Evolutionary conservation across 352 stramenopile genomes (phyloP), one percentile per base, ranked within the genome.

Genomic region (Pythium graminicola): DNA sequence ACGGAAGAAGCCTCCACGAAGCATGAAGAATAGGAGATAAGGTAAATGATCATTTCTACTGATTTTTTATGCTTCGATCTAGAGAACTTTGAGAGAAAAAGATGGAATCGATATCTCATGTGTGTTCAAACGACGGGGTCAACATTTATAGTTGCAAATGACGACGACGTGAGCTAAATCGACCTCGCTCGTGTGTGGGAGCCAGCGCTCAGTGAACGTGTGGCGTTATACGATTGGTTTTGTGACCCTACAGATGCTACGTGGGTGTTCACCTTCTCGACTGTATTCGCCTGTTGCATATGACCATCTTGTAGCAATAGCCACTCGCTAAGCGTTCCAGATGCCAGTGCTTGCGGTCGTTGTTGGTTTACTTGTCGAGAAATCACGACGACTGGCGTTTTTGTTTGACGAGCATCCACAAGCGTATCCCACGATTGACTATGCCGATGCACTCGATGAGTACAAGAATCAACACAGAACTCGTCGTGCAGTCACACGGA

Each of bases 161-260:
- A n/a, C n/a, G n/a, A n/a, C n/a, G n/a, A n/a, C n/a, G n/a, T n/a
- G n/a, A n/a, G n/a, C n/a, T n/a, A n/a, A n/a, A n/a, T n/a, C n/a
- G n/a, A n/a, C n/a, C n/a, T n/a, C n/a, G n/a, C n/a, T n/a, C n/a
- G n/a, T n/a, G n/a, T n/a, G n/a, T n/a, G n/a, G n/a, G n/a, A n/a
- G n/a, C n/a, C n/a, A n/a, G n/a, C n/a, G n/a, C n/a, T n/a, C n/a
- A n/a, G n/a, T n/a, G n/a, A n/a, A n/a, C n/a, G n/a, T n/a, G n/a
- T n/a, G n/a, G n/a, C n/a, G n/a, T n/a, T n/a, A n/a, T n/a, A n/a
- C n/a, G n/a, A n/a, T n/a, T n/a, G n/a, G n/a, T n/a, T n/a, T n/a
- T n/a, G 65, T 68, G 9, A 67, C 72, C 6, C 17, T 84, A 10
- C 55, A 74, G 40, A 38, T 73, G 23, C 41, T 85, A 16, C 64